Evolutionary conservation across 176 grass and related monocot genomes (phyloP), one percentile per base, ranked within the genome.

Genomic region (Panicum miliaceum): DNA sequence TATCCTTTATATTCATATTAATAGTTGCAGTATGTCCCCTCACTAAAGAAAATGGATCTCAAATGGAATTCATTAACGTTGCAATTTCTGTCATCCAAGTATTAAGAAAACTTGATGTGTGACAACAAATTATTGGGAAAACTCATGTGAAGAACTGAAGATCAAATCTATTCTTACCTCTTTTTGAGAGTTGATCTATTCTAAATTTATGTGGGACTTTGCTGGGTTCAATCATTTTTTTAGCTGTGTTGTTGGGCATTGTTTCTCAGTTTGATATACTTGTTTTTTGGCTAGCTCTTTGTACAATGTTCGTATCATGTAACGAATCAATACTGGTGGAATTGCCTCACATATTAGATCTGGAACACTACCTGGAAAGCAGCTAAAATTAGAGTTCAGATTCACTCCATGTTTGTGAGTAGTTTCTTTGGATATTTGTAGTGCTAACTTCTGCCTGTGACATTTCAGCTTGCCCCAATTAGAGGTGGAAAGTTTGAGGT

Each of bases 401-500:
- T 32, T 34, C 19, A n/a, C n/a, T 38, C 72, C 72, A 75, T 75
- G 18, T 75, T 75, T 37, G 45, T 32, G 7, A 66, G 54, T 54
- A 13, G 18, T 56, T 36, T 75, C 71, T 14, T 75, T 36, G 46
- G 19, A 37, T 37, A 56, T 75, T n/a, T 68, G 7, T 25, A 1
- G 13, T 10, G 19, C 64, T 81, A 26, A 81, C 46, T 52, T 54
- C 29, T 74, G 61, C 52, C 25, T 87, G 14, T 81, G 53, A 19
- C 61, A 64, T 81, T 60, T 47, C 81, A 94, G 92, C 75, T 91
- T 81, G 81, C 35, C 26, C 81, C 87, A 73, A 75, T 68, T 37
- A 69, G 90, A 68, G 67, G 37, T 85, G 92, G 91, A 82, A 89
- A 84, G 52, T 80, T 85, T 77, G 92, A 94, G 84, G 88, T 91